phyloP scores from a whole-genome alignment of 305 asterid species.

The Fraxinus latifolia region DNA sequence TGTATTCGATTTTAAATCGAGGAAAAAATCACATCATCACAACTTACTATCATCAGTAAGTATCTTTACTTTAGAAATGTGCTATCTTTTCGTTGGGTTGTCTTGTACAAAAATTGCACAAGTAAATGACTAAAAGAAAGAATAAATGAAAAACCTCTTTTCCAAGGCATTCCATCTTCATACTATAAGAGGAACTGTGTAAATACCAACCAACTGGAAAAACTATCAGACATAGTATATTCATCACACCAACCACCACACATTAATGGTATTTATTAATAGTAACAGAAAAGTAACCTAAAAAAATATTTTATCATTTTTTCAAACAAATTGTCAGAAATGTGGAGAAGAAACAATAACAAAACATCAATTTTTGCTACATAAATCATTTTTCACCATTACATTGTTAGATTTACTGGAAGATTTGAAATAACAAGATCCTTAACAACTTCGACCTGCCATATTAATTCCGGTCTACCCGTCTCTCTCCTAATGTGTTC shows the following conservation, averaged over 20 bases:
- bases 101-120: constrained; percentile 5
- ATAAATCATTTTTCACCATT: background rate
- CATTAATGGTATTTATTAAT: constrained; percentile 32
- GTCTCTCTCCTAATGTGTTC: background rate
- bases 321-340: background rate
- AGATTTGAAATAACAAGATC: background rate
- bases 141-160: constrained; percentile 6
- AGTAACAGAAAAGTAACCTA: background rate
- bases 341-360: background rate
- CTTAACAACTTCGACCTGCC: background rate
- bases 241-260: constrained; percentile 42
- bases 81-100: background rate
- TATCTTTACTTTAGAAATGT: background rate
- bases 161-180: constrained; percentile 16
- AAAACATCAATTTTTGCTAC: background rate
- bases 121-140: constrained; percentile 11
- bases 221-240: constrained; percentile 13
- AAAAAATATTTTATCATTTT: background rate
- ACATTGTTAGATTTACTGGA: background rate
- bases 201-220: background rate
- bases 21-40: background rate
- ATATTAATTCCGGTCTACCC: background rate
- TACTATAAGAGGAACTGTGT: constrained; percentile 6
- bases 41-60: background rate
- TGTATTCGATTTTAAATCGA: background rate